phyloP scores from a whole-genome alignment of 2,329 filamentous ascomycete species.

The Hysterium pulicare region DNA sequence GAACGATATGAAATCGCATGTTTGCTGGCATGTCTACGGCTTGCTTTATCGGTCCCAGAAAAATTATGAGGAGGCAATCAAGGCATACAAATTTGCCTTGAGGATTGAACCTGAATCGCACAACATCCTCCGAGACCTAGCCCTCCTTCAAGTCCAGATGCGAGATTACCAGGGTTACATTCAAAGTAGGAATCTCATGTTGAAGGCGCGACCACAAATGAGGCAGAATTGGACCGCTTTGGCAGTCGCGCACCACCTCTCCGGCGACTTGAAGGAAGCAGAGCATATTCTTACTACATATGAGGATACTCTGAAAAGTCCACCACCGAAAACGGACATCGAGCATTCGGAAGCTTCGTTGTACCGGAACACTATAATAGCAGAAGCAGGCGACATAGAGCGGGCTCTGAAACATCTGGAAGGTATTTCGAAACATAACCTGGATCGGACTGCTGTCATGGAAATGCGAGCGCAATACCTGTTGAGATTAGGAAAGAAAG shows the following conservation, averaged over 20 bases:
- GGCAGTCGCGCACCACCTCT: conserved; percentile 86
- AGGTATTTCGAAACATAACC: conserved; percentile 67
- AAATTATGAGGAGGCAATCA: conserved; percentile 98
- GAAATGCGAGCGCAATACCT: conserved; percentile 85
- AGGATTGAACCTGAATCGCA: conserved; percentile 88
- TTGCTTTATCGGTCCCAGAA: conserved; percentile 89
- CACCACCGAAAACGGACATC: conserved; percentile 72
- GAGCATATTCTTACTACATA: conserved; percentile 90
- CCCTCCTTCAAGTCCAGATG: conserved; percentile 92
- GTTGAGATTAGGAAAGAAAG: conserved; percentile 68
- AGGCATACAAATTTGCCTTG: conserved; percentile 96
- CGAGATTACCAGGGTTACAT: conserved; percentile 93
- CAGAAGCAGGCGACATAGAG: conserved; percentile 78
- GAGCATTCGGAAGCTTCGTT: conserved; percentile 92
- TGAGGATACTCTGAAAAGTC: conserved; percentile 84
- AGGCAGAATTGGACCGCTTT: conserved; percentile 98
- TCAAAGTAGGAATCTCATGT: conserved; percentile 81
- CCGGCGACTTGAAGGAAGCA: conserved; percentile 79
- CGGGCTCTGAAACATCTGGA: conserved; percentile 85
- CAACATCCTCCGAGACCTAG: conserved; percentile 92
- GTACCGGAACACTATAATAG: conserved; percentile 95
- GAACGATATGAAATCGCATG: conserved; percentile 98
- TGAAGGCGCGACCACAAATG: conserved; percentile 75
- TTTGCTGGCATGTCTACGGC: conserved; percentile 99
- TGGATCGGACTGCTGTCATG: conserved; percentile 81